These are phyloP conservation scores for Pseudonectria buxi DNA, from an alignment of 2,329 filamentous ascomycete species.

Conservation along the genomic window DNA sequence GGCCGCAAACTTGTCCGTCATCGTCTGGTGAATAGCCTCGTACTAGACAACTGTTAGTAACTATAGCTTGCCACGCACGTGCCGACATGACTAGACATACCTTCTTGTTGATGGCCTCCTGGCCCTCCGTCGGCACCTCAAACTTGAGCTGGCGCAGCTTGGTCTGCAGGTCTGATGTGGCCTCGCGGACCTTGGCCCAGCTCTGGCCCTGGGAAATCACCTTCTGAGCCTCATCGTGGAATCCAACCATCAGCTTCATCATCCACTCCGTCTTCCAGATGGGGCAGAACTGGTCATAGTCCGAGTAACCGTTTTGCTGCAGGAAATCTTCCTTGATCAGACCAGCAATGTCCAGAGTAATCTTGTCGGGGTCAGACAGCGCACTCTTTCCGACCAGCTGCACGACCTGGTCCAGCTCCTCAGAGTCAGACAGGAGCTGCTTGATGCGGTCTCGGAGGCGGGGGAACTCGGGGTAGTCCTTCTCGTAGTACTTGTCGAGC, in stretches of 20 bases:
- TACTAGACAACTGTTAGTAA: conserved; percentile 56
- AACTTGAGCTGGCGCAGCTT: conserved; percentile 93
- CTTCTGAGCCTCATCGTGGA: conserved; percentile 97
- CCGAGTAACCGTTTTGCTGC: conserved; percentile 98
- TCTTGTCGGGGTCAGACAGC: conserved; percentile 94
- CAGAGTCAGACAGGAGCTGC: conserved; percentile 87
- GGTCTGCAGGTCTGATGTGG: conserved; percentile 78
- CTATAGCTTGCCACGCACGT: neutral
- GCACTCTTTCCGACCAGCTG: conserved; percentile 97
- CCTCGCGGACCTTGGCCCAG: conserved; percentile 90
- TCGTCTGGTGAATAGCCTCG: conserved; percentile 80
- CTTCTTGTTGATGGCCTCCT: conserved; percentile 79
- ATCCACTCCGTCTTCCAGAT: conserved; percentile 99
- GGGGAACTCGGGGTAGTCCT: conserved; percentile 90
- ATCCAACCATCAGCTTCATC: conserved; percentile 99
- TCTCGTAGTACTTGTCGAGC: conserved; percentile 90
- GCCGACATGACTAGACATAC: conserved; percentile 39
- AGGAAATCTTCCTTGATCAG: conserved; percentile 97
- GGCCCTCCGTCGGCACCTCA: conserved; percentile 78
- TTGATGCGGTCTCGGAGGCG: conserved; percentile 86
- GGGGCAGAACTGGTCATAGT: conserved; percentile 98
- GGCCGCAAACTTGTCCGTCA: conserved; percentile 96
- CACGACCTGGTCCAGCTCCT: conserved; percentile 97
- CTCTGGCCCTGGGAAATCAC: conserved; percentile 82
- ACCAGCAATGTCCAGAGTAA: conserved; percentile 85